Evolutionary conservation across 208 protist genomes (phyloP).

Genomic region (Herpetomonas tarakana): DNA sequence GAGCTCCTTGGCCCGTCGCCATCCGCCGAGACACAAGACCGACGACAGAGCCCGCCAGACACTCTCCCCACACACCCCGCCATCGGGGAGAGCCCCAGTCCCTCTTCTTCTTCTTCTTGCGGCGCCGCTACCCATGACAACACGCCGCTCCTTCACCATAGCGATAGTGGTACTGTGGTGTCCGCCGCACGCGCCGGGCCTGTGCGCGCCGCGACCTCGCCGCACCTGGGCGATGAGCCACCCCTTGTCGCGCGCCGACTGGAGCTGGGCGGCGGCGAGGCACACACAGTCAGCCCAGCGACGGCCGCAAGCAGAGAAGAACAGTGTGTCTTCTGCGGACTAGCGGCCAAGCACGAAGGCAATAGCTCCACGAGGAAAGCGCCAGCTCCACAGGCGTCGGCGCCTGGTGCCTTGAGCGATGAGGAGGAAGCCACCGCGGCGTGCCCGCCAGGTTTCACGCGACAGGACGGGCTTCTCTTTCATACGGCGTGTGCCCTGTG

Average conservation of each 20-base stretch:
- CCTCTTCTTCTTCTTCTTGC: background rate
- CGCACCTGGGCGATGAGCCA: background rate
- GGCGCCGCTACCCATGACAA: too few species aligned
- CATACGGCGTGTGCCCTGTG: constrained; percentile 69
- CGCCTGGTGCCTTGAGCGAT: too few species aligned
- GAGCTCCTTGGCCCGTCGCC: background rate
- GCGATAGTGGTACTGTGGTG: too few species aligned
- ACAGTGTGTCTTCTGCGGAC: background rate
- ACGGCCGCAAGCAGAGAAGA: background rate
- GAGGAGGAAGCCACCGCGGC: background rate
- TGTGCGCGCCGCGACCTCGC: background rate
- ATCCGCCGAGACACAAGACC: background rate
- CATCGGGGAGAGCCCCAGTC: background rate
- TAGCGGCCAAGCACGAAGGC: background rate
- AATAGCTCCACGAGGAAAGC: background rate
- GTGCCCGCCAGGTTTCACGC: constrained; percentile 1
- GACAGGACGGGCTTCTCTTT: constrained; percentile 18
- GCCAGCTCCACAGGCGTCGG: background rate
- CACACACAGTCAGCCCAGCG: too few species aligned
- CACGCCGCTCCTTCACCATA: too few species aligned
- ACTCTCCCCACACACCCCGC: background rate
- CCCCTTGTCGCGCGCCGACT: background rate
- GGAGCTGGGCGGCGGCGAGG: background rate
- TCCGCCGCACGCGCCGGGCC: background rate
- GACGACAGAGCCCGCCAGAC: background rate